phyloP scores from a whole-genome alignment of 1,139 yeast genomes.

The Kodamaea sp. region DNA sequence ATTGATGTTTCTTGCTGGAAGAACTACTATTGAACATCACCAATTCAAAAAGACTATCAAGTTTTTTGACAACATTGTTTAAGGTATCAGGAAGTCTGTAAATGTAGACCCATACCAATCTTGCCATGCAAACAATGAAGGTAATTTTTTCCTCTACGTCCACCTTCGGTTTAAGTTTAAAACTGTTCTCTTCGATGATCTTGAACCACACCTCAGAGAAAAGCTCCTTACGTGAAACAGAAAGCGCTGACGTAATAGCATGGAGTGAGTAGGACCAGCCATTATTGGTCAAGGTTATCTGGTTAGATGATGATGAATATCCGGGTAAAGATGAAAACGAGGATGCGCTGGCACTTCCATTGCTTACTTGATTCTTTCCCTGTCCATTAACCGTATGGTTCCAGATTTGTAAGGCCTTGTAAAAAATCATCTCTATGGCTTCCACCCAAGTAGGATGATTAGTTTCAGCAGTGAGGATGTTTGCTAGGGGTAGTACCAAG shows the following conservation, averaged over 20 bases:
- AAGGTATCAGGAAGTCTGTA: constrained; percentile 86
- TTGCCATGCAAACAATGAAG: constrained; percentile 63
- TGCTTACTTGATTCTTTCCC: neutral
- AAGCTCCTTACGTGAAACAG: constrained; percentile 79
- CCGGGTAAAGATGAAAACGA: neutral
- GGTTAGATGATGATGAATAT: constrained; percentile 4
- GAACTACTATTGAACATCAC: constrained; percentile 49
- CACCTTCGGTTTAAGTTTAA: constrained; percentile 42
- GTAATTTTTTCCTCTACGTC: constrained; percentile 61
- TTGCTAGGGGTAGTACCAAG: constrained; percentile 79
- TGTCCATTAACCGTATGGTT: constrained; percentile 14
- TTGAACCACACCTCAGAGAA: constrained; percentile 77
- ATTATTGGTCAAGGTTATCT: constrained; percentile 24
- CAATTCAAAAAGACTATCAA: constrained; percentile 52
- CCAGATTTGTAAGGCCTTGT: constrained; percentile 48
- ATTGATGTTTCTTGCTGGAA: constrained; percentile 63
- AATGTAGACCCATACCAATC: constrained; percentile 86
- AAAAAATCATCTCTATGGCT: constrained; percentile 65
- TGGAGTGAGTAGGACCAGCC: constrained; percentile 76
- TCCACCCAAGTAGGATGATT: constrained; percentile 95
- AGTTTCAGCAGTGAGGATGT: constrained; percentile 86
- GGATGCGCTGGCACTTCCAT: neutral
- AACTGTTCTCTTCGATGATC: constrained; percentile 55
- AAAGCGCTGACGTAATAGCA: constrained; percentile 68
- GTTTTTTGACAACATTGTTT: constrained; percentile 72